Evolutionary conservation across 1,284 basidiomycete species (phyloP), one percentile per base, ranked within the genome.

Genomic region (Pyrrhoderma lamaoense): DNA sequence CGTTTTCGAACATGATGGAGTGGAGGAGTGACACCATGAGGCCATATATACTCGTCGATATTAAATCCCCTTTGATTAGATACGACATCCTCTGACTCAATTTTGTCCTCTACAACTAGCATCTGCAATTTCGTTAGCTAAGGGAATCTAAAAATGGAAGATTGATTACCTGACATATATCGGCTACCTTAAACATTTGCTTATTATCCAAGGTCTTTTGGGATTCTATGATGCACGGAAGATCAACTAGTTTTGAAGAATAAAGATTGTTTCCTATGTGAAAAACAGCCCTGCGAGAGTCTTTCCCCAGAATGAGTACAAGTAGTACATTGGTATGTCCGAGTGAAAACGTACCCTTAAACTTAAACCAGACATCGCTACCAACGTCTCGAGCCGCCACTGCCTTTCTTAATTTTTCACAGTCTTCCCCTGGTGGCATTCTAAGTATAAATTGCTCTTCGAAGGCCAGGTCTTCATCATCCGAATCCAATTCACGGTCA

Each of bases 401-500:
- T 75, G 90, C 82, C 70, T 90, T 90, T 61, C 80, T 77, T 54
- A 96, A 60, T 58, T 77, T 83, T 44, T 89, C 84, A 47, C 79
- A 80, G 59, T 90, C 88, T 52, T 89, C 85, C 0, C 89, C 89
- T 3, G 84, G 81, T 0, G 93, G 93, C 74, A 99, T 83, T 38
- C 94, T 72, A 27, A 99, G 71, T 52, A 99, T 85, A 64, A 99
- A 96, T 63, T 99, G 95, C 69, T 99, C 96, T 68, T 99, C 96
- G 62, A 99, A 98, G 3, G 85, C 84, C 53, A 99, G 68, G 47
- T 98, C 94, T 56, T 96, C 92, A 56, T 95, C 90, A 59, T 89
- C 87, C 55, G 91, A 93, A 66, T 99, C 95, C 50, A 99, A 73
- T 65, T 98, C 96, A 39, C 95, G 75, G 68, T 98, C 93, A 64